Percentiles rank a stretch among this genome's conserved stretches.
Conservation (phyloP, 1,284 basidiomycete genomes). For the Ceratobasidium sp. region DNA sequence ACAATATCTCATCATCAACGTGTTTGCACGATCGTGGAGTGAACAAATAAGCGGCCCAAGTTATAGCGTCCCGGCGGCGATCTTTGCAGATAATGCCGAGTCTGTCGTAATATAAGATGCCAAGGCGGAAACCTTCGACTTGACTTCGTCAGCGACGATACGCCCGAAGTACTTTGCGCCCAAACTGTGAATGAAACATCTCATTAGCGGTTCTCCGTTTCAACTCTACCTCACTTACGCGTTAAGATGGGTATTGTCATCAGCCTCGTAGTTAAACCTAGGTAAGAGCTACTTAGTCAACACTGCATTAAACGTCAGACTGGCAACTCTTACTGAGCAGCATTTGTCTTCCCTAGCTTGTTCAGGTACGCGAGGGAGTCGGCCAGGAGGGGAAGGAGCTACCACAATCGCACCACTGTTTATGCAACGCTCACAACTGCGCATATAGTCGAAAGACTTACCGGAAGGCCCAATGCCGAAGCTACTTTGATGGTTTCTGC, state of each 20-base stretch:
- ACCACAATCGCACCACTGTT: not conserved
- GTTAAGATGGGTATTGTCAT: conserved; percentile 33
- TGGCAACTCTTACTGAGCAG: conserved; percentile 2
- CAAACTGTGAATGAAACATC: not conserved
- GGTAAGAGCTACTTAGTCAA: not conserved
- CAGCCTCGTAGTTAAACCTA: conserved; percentile 36
- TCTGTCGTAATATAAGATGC: conserved; percentile 26
- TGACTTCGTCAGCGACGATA: conserved; percentile 42
- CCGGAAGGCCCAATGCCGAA: conserved; percentile 33
- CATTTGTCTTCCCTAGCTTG: conserved; percentile 35
- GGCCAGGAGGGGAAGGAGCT: conserved; percentile 26
- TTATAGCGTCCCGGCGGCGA: conserved; percentile 34
- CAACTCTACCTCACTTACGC: not conserved
- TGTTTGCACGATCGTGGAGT: not conserved
- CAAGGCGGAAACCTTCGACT: conserved; percentile 29
- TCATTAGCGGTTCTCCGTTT: not conserved
- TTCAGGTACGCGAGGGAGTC: conserved; percentile 34
- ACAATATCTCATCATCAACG: conserved; percentile 11
- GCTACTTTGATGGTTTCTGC: conserved; percentile 36
- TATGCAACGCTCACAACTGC: not conserved
- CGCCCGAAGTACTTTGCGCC: conserved; percentile 44
- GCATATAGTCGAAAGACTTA: conserved; percentile 9
- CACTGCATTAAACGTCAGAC: not conserved
- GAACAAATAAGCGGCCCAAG: no score
- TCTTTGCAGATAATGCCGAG: conserved; percentile 32